Evolutionary conservation across 2,329 filamentous ascomycete genomes (phyloP).

Genomic region (Diaporthe humulicola): DNA sequence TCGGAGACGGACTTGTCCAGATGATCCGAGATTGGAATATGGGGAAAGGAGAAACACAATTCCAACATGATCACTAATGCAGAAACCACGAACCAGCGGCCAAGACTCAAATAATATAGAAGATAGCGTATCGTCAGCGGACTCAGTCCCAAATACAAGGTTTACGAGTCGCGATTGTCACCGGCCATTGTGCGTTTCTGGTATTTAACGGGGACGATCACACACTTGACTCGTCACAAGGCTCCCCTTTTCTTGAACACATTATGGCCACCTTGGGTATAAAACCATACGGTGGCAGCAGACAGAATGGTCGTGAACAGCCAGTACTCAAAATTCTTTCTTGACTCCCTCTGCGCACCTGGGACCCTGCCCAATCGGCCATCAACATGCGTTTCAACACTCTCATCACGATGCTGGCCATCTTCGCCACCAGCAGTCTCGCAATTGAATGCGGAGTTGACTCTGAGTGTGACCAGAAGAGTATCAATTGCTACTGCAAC

Average conservation of each 20-base stretch:
- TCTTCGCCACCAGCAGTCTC: neutral
- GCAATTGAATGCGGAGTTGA: neutral
- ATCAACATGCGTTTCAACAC: neutral
- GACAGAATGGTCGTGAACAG: neutral
- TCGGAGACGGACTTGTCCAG: neutral
- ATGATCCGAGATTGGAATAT: neutral
- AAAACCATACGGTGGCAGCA: neutral
- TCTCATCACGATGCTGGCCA: neutral
- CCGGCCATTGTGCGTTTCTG: neutral
- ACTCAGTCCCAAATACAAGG: neutral
- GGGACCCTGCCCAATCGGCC: neutral
- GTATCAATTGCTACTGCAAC: neutral
- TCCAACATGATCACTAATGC: too few species aligned
- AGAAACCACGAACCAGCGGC: too few species aligned
- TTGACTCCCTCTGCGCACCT: neutral
- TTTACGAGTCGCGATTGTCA: neutral
- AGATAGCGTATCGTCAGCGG: neutral
- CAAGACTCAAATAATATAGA: neutral
- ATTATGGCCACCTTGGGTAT: neutral
- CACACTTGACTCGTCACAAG: neutral
- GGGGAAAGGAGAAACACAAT: neutral
- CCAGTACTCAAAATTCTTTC: neutral
- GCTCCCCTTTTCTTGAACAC: neutral
- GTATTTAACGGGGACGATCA: neutral
- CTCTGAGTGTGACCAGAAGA: neutral